These are phyloP conservation scores for Dalbergia cultrata DNA, from an alignment of 306 rosid genomes.

Conservation along the genomic window DNA sequence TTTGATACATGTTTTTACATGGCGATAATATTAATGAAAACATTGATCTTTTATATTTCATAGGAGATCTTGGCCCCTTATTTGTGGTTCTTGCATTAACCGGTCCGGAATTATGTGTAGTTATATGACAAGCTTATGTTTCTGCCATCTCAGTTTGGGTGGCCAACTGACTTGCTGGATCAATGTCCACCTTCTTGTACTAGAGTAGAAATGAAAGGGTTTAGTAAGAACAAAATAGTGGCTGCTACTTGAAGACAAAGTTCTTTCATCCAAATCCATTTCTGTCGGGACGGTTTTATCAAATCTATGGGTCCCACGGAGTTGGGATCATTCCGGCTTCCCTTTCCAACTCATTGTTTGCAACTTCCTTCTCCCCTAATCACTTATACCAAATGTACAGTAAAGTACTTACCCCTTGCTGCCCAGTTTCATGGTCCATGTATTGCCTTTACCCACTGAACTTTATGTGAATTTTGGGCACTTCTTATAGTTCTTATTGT, in stretches of 20 bases:
- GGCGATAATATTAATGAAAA: constrained; percentile 1
- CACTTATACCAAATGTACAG: neutral
- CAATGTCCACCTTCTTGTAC: no score
- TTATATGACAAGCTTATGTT: no score
- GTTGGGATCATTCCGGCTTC: neutral
- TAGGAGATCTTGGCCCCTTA: no score
- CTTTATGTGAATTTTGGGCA: neutral
- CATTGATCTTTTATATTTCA: no score
- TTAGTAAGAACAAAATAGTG: neutral
- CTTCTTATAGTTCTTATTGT: neutral
- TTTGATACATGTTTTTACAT: no score
- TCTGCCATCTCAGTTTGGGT: no score
- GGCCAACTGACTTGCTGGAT: no score
- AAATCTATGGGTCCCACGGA: constrained; percentile 9
- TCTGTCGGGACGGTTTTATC: neutral
- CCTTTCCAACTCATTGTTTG: constrained; percentile 1
- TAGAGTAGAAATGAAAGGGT: neutral
- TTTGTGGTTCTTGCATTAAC: no score
- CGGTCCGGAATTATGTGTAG: no score
- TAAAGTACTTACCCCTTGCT: neutral
- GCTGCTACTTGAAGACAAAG: neutral
- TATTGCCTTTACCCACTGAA: neutral
- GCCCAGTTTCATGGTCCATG: neutral
- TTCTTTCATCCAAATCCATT: neutral
- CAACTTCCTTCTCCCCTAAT: constrained; percentile 13